Percentiles rank a stretch among this genome's conserved stretches.
phyloP scores from a whole-genome alignment of 768 basidiomycete genomes.

The Trametes punicea region DNA sequence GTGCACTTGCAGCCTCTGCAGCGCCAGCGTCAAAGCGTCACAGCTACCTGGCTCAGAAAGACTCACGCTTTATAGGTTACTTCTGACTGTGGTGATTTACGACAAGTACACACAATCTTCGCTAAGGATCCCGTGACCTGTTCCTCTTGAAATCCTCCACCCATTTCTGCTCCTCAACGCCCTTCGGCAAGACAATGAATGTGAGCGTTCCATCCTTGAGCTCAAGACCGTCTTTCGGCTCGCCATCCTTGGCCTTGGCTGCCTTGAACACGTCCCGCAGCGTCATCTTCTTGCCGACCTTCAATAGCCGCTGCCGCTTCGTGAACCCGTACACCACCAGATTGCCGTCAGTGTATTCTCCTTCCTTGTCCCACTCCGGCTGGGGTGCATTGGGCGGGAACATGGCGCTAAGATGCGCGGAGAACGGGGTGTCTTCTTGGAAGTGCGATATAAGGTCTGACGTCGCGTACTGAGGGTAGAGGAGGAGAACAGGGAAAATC shows the following conservation, averaged over 20 bases:
- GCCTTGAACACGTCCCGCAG: slow-evolving; percentile 71
- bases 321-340: slow-evolving; percentile 87
- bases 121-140: no score
- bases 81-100: no score
- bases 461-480: slow-evolving; percentile 87
- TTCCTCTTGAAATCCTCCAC: slow-evolving; percentile 76
- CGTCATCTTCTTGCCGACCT: slow-evolving; percentile 89
- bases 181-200: slow-evolving; percentile 76
- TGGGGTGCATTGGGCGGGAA: slow-evolving; percentile 68
- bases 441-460: slow-evolving; percentile 89
- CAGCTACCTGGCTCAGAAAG: no score
- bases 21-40: no score
- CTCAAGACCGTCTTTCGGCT: slow-evolving; percentile 74
- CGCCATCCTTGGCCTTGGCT: slow-evolving; percentile 57
- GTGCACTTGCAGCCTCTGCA: background rate
- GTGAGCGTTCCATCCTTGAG: slow-evolving; percentile 79
- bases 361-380: slow-evolving; percentile 73
- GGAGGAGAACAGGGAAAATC: slow-evolving; percentile 84
- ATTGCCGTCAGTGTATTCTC: slow-evolving; percentile 60
- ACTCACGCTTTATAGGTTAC: no score
- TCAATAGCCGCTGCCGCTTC: slow-evolving; percentile 68
- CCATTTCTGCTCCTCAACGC: slow-evolving; percentile 77
- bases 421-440: slow-evolving; percentile 80
- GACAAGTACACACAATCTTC: no score
- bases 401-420: slow-evolving; percentile 73